Conservation (phyloP, 108 stramenopile genomes). For the Stephanodiscus minutulus region DNA sequence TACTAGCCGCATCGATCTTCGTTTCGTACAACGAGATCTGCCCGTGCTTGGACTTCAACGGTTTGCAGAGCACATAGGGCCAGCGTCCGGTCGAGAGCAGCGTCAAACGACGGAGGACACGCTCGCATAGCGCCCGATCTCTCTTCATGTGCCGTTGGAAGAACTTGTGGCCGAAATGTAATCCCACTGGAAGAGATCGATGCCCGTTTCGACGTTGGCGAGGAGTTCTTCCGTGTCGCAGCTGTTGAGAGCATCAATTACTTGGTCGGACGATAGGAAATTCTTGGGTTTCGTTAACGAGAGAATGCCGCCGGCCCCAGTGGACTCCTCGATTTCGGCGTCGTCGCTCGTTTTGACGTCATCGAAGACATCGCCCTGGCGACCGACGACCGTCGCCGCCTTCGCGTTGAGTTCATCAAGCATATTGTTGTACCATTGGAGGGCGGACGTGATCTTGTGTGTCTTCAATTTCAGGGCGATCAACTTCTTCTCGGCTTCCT, state of each 20-base stretch:
- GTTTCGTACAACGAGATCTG: conserved; percentile 36
- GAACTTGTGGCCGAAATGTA: conserved; percentile 41
- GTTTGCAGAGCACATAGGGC: conserved; percentile 46
- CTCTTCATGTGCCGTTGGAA: conserved; percentile 37
- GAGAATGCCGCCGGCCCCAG: too few relatives aligned
- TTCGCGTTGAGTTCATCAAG: too few relatives aligned
- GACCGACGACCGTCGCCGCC: too few relatives aligned
- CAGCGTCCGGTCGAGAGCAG: conserved; percentile 51
- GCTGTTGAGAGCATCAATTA: conserved; percentile 23
- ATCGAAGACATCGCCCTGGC: too few relatives aligned
- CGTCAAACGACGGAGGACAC: conserved; percentile 42
- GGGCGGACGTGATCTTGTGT: too few relatives aligned
- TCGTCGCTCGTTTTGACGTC: too few relatives aligned
- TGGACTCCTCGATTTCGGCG: too few relatives aligned
- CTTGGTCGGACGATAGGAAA: too few relatives aligned
- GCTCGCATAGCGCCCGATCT: conserved; percentile 35
- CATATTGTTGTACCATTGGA: too few relatives aligned
- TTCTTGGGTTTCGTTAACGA: too few relatives aligned
- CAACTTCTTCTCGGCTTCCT: too few relatives aligned
- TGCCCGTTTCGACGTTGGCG: conserved; percentile 30
- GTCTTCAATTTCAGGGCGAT: too few relatives aligned
- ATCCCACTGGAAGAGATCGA: conserved; percentile 44
- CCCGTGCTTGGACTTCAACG: conserved; percentile 15
- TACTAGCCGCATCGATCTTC: conserved; percentile 40
- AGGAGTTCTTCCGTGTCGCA: conserved; percentile 40